Conservation (phyloP, 192 early-diverging fungal genomes). For the Umbelopsis vinacea region DNA sequence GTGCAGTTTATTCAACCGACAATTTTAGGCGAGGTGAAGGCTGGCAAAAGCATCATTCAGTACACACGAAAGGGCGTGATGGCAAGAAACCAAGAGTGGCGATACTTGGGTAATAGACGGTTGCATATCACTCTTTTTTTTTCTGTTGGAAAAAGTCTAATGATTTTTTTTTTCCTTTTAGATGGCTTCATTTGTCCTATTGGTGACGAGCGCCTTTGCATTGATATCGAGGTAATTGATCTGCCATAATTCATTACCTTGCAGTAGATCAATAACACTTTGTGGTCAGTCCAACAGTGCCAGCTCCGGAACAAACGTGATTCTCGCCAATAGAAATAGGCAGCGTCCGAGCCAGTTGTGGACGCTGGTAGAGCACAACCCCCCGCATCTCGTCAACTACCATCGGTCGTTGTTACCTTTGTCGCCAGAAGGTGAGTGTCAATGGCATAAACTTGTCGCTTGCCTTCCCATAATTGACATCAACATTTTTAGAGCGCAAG, state of each 20-base stretch:
- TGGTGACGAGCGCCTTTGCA: background rate
- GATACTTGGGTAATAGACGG: background rate
- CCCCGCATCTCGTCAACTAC: background rate
- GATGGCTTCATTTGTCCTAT: slow-evolving; percentile 3
- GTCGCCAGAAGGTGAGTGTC: background rate
- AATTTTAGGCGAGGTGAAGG: background rate
- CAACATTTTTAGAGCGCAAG: slow-evolving; percentile 8
- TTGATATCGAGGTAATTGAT: slow-evolving; percentile 5
- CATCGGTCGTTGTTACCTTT: background rate
- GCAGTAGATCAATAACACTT: background rate
- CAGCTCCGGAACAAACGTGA: background rate
- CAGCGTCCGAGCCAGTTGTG: background rate
- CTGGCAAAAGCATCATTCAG: slow-evolving; percentile 5
- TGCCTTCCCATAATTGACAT: too few species aligned
- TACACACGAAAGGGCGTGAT: background rate
- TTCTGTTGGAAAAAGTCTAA: background rate
- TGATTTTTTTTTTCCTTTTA: background rate
- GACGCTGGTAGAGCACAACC: background rate
- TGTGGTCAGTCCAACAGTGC: background rate
- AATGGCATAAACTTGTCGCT: background rate
- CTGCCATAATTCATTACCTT: too few species aligned
- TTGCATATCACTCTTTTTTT: background rate
- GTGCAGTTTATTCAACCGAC: background rate
- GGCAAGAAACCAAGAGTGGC: slow-evolving; percentile 11
- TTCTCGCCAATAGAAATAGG: background rate